Base-by-base conservation (phyloP, 2,329 filamentous ascomycete species). In the Ceratocystis cubensis region DNA sequence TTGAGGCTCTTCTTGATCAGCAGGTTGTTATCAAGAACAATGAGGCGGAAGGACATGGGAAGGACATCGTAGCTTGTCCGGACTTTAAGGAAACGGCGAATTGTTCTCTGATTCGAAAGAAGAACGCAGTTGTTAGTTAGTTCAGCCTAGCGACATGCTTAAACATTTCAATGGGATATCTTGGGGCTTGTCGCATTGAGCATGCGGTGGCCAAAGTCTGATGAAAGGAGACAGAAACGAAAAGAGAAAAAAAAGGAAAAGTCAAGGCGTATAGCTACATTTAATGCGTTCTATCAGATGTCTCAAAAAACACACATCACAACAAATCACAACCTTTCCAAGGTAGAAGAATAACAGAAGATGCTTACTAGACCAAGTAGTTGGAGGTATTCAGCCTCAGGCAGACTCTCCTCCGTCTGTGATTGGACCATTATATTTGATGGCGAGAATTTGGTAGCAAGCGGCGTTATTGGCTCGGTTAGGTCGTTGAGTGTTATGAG, bases 1-100 rank as follows among this genome's bases (percentile, higher is more conserved):
- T 90, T 91, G 73, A 99, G 80, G 76, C 91, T 96, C 82, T 97
- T 96, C 79, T 95, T 96, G 72, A 99, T 95, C 66, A 96, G 85
- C 67, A 99, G 82, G 69, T 92, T 87, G 69, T 91, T 97, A 76
- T 99, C 95, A 75, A 99, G 89, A 70, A 96, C 85, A 73, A 99
- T 95, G 66, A 99, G 85, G 70, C 94, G 89, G 78, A 96, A 99
- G 71, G 92, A 96, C 69, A 99, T 84, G 20, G 94, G 94, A 61
- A 99, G 82, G 71, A 99, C 94, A 78, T 99, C 94, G 80, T 99
- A 99, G 76, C 92, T 96, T 45, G 91, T 97, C 74, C 94, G 88
- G 71, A 95, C 88, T 77, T 92, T 96, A 75, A 99, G 86, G 78
- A 99, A 99, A 72, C 96, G 89, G 76, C 94, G 89, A 72, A 97